phyloP scores from a whole-genome alignment of 2,329 filamentous ascomycete species.

The Stagonosporopsis chrysanthemi region DNA sequence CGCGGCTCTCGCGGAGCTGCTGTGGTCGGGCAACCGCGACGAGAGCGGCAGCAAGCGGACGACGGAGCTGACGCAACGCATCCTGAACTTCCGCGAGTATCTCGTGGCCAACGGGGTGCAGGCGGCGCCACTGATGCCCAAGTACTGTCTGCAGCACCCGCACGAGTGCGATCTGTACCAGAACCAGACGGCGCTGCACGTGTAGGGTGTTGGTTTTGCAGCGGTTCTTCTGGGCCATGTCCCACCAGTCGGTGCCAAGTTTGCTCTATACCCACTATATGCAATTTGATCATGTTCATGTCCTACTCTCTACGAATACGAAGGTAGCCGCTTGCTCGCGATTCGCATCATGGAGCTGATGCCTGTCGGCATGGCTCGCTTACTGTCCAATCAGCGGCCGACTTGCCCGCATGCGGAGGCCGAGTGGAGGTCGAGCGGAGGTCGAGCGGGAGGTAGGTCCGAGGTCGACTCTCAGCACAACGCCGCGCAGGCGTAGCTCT shows the following conservation, averaged over 20 bases:
- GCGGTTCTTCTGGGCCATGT: not conserved
- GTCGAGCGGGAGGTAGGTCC: not conserved
- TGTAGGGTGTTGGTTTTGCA: not conserved
- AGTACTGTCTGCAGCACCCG: slow-evolving; percentile 65
- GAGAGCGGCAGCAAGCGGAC: slow-evolving; percentile 59
- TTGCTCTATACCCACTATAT: not conserved
- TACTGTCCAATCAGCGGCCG: slow-evolving; percentile 1
- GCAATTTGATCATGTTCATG: not conserved
- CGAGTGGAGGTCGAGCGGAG: no score
- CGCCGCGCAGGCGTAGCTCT: slow-evolving; percentile 21
- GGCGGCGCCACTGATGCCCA: slow-evolving; percentile 61
- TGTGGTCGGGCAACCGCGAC: slow-evolving; percentile 64
- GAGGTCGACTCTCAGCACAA: slow-evolving; percentile 19
- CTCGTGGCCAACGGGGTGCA: slow-evolving; percentile 62
- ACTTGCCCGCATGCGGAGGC: not conserved
- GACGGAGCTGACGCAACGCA: slow-evolving; percentile 62
- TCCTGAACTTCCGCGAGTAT: slow-evolving; percentile 67
- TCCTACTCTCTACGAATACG: not conserved
- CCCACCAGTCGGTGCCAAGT: no score
- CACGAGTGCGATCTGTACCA: slow-evolving; percentile 65
- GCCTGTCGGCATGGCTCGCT: slow-evolving; percentile 9
- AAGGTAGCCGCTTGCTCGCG: no score
- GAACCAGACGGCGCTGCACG: slow-evolving; percentile 54
- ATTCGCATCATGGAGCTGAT: no score
- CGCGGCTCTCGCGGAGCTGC: slow-evolving; percentile 63